phyloP scores from a whole-genome alignment of 768 basidiomycete genomes.

The Xerocomellus amylosporus region DNA sequence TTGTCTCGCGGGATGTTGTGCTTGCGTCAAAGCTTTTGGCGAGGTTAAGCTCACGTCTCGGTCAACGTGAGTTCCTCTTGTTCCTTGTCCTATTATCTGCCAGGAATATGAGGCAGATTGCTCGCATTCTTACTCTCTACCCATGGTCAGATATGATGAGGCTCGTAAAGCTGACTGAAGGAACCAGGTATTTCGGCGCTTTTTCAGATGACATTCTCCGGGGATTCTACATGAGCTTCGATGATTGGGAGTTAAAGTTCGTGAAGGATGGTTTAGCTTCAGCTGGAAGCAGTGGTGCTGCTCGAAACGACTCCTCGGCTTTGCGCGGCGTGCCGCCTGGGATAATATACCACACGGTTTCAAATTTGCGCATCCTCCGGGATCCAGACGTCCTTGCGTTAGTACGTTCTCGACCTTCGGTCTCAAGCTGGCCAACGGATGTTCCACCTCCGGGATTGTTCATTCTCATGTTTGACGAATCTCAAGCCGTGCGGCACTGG shows the following conservation, averaged over 20 bases:
- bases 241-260: conserved; percentile 59
- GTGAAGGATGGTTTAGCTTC: conserved; percentile 48
- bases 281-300: conserved; percentile 20
- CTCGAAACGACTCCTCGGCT: conserved; percentile 19
- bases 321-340: conserved; percentile 48
- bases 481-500: conserved; percentile 54
- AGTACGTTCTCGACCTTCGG: conserved; percentile 26
- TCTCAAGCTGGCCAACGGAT: conserved; percentile 53
- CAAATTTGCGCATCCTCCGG: conserved; percentile 56
- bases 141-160: conserved; percentile 1
- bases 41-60: conserved; percentile 61
- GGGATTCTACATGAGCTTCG: conserved; percentile 61
- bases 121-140: conserved; percentile 8
- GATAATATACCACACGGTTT: conserved; percentile 58
- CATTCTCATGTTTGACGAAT: conserved; percentile 52
- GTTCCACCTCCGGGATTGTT: conserved; percentile 61
- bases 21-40: conserved; percentile 68
- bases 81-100: neutral
- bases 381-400: conserved; percentile 44
- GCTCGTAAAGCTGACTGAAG: conserved; percentile 13
- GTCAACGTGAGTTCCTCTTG: conserved; percentile 59
- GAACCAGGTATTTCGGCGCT: conserved; percentile 67
- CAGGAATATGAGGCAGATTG: conserved; percentile 6
- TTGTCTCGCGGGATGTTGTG: conserved; percentile 61
- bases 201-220: conserved; percentile 50